Percentiles rank a stretch among this genome's conserved stretches.
These are phyloP conservation scores for Aureobasidium mangrovei DNA, from an alignment of 2,329 filamentous ascomycete species.

Conservation along the genomic window DNA sequence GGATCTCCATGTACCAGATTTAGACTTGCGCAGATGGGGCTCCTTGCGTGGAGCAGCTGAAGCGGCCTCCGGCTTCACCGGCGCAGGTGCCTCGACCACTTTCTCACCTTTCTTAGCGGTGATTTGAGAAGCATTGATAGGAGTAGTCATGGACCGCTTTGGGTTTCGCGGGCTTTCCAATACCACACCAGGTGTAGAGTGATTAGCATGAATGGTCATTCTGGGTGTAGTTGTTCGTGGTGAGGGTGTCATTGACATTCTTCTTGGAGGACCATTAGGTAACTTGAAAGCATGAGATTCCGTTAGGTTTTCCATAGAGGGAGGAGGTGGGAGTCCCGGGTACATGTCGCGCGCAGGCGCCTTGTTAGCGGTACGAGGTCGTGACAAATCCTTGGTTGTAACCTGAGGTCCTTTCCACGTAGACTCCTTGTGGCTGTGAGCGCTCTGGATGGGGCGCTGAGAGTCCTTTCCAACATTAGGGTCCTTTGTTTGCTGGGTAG, in stretches of 20 bases:
- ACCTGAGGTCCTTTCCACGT: background rate
- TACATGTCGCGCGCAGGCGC: background rate
- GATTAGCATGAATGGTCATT: constrained; percentile 2
- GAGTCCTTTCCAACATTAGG: background rate
- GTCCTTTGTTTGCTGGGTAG: constrained; percentile 1
- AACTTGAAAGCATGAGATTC: background rate
- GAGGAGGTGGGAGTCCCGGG: background rate
- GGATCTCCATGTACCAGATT: constrained; percentile 13
- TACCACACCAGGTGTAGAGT: background rate
- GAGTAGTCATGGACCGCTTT: constrained; percentile 7
- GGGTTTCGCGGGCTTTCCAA: background rate
- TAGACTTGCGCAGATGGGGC: constrained; percentile 10
- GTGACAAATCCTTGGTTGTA: background rate
- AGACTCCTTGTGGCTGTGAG: background rate
- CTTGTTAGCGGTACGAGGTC: background rate
- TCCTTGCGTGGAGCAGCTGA: background rate
- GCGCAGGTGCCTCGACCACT: background rate
- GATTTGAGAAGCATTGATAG: background rate
- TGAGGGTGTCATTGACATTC: constrained; percentile 5
- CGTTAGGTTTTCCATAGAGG: background rate
- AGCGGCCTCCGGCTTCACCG: background rate
- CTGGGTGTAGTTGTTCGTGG: background rate
- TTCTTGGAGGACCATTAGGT: background rate
- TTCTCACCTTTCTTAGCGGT: background rate
- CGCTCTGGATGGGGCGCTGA: background rate